Base-by-base conservation (phyloP, 1,284 basidiomycete species). In the Gomphus sp. region DNA sequence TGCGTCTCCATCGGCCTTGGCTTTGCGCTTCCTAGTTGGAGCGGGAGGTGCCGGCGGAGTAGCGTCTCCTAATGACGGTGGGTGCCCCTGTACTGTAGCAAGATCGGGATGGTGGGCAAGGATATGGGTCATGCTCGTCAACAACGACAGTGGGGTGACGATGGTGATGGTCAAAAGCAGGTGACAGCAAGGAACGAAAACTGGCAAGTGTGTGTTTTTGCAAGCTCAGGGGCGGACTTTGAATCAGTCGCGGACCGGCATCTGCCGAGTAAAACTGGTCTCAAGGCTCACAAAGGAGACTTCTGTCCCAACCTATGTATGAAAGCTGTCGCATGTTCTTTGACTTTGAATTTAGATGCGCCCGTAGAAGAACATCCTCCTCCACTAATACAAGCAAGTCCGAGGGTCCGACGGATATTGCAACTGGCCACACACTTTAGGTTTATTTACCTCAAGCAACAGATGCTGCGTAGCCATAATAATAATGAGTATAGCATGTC, bases 1-100 rank as follows among this genome's bases (percentile, higher is more conserved):
- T 43, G 84, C 82, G 55, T 84, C 84, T 22, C 75, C 75, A 28
- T 74, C 74, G 4, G 73, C 71, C 61, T 77, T 81, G 49, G 72
- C 76, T 76, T 79, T 81, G 60, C 82, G 76, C 69, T 84, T 78
- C 66, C 80, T 74, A 60, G 74, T 66, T 49, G 64, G 48, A 51
- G 55, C 58, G 45, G 58, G 58, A 43, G 47, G 58, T 59, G 64
- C 58, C 55, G 64, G 63, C 45, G 67, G 62, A 25, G 66, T 64
- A 14, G 73, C 66, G 5, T 71, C 68, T 58, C 72, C 68, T 55
- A 71, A 67, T 60, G 71, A 72, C 16, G 72, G 72, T 61, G 67
- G 67, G 33, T 70, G 73, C 18, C 52, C 51, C 37, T 59, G 56
- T 16, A 55, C 58, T 5, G 53, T 28, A 55, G 57, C 18, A 53